Evolutionary conservation across 2,329 filamentous ascomycete species (phyloP).

Genomic region (Exophiala sp.): DNA sequence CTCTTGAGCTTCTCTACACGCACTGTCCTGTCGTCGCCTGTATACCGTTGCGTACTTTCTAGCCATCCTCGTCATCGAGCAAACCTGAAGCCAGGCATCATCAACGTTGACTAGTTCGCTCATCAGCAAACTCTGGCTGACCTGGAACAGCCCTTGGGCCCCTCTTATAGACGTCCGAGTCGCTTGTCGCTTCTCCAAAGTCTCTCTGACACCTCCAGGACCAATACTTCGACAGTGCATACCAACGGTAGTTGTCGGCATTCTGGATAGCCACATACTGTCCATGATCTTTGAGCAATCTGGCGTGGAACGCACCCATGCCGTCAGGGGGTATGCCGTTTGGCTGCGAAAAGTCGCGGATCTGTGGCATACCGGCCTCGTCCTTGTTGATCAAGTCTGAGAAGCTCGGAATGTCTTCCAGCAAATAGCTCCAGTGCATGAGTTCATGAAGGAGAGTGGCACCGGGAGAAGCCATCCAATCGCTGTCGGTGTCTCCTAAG

Average conservation of each 20-base stretch:
- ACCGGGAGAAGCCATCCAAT: constrained; percentile 8
- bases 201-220: not conserved
- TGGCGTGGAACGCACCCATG: not conserved
- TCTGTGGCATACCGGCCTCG: constrained; percentile 3
- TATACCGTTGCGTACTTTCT: too few relatives aligned
- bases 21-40: too few relatives aligned
- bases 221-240: not conserved
- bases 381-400: constrained; percentile 4
- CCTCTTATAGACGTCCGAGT: not conserved
- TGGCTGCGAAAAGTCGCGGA: constrained; percentile 3
- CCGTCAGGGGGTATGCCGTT: not conserved
- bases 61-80: too few relatives aligned
- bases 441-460: constrained; percentile 11
- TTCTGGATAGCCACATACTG: not conserved
- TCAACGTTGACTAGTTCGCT: not conserved
- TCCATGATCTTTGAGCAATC: not conserved
- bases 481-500: constrained; percentile 7
- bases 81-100: too few relatives aligned
- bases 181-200: not conserved
- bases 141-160: not conserved
- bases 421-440: constrained; percentile 11
- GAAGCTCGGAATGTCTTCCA: constrained; percentile 2
- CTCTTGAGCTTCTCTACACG: too few relatives aligned
- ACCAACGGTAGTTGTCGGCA: not conserved
- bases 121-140: not conserved